These are phyloP conservation scores for Zopfia rhizophila DNA, from an alignment of 2,329 filamentous ascomycete species.

Conservation along the genomic window DNA sequence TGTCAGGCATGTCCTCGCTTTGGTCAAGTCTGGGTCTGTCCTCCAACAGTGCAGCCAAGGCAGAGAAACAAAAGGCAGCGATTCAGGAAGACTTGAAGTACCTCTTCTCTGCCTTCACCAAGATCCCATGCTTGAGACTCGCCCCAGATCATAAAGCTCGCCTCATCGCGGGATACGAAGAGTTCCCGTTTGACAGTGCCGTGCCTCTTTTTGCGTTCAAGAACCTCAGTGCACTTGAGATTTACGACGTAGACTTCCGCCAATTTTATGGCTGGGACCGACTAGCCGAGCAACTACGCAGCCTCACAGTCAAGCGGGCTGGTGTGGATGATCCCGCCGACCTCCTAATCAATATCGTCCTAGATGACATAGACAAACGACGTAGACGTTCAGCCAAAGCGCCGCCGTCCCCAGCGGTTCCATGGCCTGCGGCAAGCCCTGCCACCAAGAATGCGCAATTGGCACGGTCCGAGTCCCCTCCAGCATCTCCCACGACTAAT, in stretches of 20 bases:
- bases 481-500: slow-evolving; percentile 49
- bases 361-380: slow-evolving; percentile 96
- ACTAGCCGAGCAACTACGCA: slow-evolving; percentile 89
- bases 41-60: slow-evolving; percentile 81
- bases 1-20: slow-evolving; percentile 94
- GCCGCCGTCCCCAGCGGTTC: slow-evolving; percentile 79
- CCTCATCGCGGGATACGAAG: slow-evolving; percentile 91
- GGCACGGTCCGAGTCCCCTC: slow-evolving; percentile 73
- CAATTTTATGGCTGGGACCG: slow-evolving; percentile 98
- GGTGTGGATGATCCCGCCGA: slow-evolving; percentile 90
- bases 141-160: slow-evolving; percentile 93
- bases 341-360: slow-evolving; percentile 88
- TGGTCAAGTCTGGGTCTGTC: slow-evolving; percentile 91
- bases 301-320: slow-evolving; percentile 86
- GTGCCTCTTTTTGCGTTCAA: slow-evolving; percentile 98
- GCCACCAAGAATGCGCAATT: slow-evolving; percentile 73
- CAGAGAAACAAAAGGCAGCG: slow-evolving; percentile 88
- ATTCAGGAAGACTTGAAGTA: slow-evolving; percentile 91
- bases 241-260: slow-evolving; percentile 94
- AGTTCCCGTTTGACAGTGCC: slow-evolving; percentile 97
- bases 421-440: slow-evolving; percentile 72
- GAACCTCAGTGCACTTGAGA: slow-evolving; percentile 91
- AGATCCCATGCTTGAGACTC: slow-evolving; percentile 90
- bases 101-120: slow-evolving; percentile 97
- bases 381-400: slow-evolving; percentile 87